These are phyloP conservation scores for Trametes cingulata DNA, from an alignment of 768 basidiomycete species.

Conservation along the genomic window DNA sequence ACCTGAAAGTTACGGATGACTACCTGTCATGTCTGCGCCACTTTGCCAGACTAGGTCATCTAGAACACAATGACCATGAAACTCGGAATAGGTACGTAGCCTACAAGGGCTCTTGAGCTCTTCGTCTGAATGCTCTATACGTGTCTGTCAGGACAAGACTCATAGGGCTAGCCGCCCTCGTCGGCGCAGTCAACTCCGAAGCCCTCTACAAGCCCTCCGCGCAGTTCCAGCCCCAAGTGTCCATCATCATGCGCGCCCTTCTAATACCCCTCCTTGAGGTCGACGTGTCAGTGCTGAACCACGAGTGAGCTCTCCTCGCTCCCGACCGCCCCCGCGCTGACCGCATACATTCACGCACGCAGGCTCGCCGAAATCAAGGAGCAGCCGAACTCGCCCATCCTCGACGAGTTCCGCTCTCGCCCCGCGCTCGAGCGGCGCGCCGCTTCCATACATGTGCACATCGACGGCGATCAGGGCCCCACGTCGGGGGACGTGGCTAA, in stretches of 20 bases:
- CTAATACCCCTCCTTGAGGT: slow-evolving; percentile 67
- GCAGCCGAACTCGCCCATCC: slow-evolving; percentile 71
- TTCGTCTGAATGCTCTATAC: not conserved
- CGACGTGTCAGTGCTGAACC: slow-evolving; percentile 56
- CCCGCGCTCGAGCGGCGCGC: slow-evolving; percentile 82
- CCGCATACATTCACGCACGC: not conserved
- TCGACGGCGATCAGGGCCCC: slow-evolving; percentile 88
- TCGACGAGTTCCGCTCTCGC: slow-evolving; percentile 81
- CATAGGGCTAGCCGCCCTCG: slow-evolving; percentile 82
- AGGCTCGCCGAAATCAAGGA: slow-evolving; percentile 68
- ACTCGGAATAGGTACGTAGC: slow-evolving; percentile 64
- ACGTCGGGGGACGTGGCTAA: slow-evolving; percentile 70
- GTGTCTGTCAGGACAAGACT: slow-evolving; percentile 66
- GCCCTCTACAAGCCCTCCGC: slow-evolving; percentile 72
- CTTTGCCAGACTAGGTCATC: slow-evolving; percentile 64
- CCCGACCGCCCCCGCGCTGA: not conserved
- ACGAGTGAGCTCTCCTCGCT: slow-evolving; percentile 54
- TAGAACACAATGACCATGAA: slow-evolving; percentile 61
- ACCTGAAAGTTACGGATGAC: slow-evolving; percentile 63
- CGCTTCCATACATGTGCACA: slow-evolving; percentile 84
- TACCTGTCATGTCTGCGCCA: slow-evolving; percentile 68
- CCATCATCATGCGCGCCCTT: slow-evolving; percentile 69
- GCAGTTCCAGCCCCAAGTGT: slow-evolving; percentile 73
- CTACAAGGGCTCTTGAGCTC: not conserved
- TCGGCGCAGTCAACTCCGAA: slow-evolving; percentile 80